phyloP scores from a whole-genome alignment of 2,329 filamentous ascomycete species.

The Penicillium expansum region DNA sequence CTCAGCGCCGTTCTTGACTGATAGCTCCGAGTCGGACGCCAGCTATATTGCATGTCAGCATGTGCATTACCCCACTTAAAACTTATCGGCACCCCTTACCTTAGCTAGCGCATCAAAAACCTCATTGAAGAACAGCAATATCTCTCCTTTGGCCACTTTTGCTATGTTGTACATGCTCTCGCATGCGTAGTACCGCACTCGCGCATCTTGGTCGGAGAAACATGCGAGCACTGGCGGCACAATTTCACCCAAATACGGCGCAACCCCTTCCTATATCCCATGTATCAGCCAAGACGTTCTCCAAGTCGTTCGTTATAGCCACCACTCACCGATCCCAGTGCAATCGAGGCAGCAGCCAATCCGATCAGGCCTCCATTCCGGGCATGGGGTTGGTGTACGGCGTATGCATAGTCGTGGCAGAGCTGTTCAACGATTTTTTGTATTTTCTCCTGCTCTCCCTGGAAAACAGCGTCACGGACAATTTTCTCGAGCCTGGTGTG shows the following conservation, averaged over 20 bases:
- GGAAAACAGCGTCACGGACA: slow-evolving; percentile 77
- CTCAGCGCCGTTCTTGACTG: slow-evolving; percentile 97
- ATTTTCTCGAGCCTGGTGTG: slow-evolving; percentile 74
- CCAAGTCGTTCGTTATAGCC: background rate
- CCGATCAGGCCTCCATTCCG: slow-evolving; percentile 95
- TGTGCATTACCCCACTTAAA: background rate
- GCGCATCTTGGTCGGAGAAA: slow-evolving; percentile 96
- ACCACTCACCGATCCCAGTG: slow-evolving; percentile 75
- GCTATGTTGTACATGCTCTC: slow-evolving; percentile 99
- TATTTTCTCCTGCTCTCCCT: slow-evolving; percentile 75
- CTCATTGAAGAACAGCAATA: slow-evolving; percentile 95
- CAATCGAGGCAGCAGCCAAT: slow-evolving; percentile 91
- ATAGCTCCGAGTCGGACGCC: slow-evolving; percentile 91
- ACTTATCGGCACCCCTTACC: slow-evolving; percentile 50
- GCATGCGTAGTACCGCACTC: slow-evolving; percentile 96
- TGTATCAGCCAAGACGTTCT: slow-evolving; percentile 6
- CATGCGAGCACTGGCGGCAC: slow-evolving; percentile 95
- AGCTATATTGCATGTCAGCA: slow-evolving; percentile 55
- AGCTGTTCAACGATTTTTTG: slow-evolving; percentile 90
- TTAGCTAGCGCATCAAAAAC: slow-evolving; percentile 98
- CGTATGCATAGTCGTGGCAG: slow-evolving; percentile 96
- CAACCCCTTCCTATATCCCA: slow-evolving; percentile 66
- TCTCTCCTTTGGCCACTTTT: slow-evolving; percentile 97
- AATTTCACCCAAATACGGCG: slow-evolving; percentile 86
- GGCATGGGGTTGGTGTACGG: slow-evolving; percentile 93